phyloP scores from a whole-genome alignment of 768 basidiomycete species.

The Hirschioporus abietinus region DNA sequence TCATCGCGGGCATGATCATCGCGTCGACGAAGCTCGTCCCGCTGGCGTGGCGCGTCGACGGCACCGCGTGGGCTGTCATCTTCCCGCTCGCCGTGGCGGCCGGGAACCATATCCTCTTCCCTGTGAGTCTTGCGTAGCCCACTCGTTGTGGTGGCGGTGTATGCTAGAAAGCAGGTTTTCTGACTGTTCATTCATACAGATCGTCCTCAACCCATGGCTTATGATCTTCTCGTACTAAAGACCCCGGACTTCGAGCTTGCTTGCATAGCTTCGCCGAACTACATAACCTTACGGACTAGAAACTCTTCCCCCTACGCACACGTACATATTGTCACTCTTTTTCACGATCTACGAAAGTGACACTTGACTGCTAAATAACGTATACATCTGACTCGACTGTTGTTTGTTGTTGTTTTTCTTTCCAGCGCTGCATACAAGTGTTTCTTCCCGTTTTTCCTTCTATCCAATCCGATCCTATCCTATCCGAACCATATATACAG shows the following conservation, averaged over 20 bases:
- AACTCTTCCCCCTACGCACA: too few relatives aligned
- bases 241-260: not conserved
- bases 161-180: too few relatives aligned
- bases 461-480: not conserved
- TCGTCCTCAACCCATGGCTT: conserved; percentile 84
- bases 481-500: too few relatives aligned
- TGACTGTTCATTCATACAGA: conserved; percentile 32
- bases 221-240: conserved; percentile 71
- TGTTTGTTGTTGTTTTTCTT: not conserved
- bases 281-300: not conserved
- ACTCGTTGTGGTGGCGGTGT: too few relatives aligned
- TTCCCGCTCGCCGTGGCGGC: conserved; percentile 44
- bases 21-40: conserved; percentile 46
- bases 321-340: not conserved
- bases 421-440: not conserved
- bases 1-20: conserved; percentile 51
- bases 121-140: not conserved
- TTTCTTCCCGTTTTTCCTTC: not conserved
- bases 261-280: not conserved
- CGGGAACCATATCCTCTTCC: conserved; percentile 2
- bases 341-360: not conserved
- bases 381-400: not conserved
- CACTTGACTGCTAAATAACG: not conserved
- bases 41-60: conserved; percentile 56
- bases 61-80: conserved; percentile 68